Evolutionary conservation across 257 asterid genomes (phyloP).

Genomic region (Plectranthus barbatus): DNA sequence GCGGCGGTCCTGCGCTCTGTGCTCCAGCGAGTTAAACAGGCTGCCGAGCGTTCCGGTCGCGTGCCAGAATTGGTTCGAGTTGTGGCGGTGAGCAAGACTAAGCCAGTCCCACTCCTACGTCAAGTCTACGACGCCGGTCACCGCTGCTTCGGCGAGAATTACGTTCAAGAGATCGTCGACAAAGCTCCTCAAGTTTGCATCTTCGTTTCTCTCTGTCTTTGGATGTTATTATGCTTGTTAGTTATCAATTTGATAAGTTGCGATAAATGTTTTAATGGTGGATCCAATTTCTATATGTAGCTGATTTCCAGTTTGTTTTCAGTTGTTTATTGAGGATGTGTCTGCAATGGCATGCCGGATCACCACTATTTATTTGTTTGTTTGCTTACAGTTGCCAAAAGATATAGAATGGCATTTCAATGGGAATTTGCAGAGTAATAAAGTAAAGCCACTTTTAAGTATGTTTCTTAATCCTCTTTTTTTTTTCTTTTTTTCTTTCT

Average conservation of each 20-base stretch:
- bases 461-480: slow-evolving; percentile 22
- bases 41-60: slow-evolving; percentile 79
- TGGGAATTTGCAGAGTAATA: slow-evolving; percentile 96
- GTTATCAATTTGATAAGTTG: too few relatives aligned
- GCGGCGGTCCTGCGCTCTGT: slow-evolving; percentile 61
- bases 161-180: slow-evolving; percentile 71
- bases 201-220: neutral
- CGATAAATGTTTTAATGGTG: neutral
- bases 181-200: slow-evolving; percentile 76
- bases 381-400: slow-evolving; percentile 66
- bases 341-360: neutral
- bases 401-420: slow-evolving; percentile 96
- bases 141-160: slow-evolving; percentile 75
- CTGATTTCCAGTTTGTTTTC: slow-evolving; percentile 1
- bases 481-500: too few relatives aligned
- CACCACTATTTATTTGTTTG: neutral
- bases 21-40: slow-evolving; percentile 50
- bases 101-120: slow-evolving; percentile 54
- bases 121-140: slow-evolving; percentile 72
- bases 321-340: slow-evolving; percentile 2
- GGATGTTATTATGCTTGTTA: too few relatives aligned
- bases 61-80: slow-evolving; percentile 62
- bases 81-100: slow-evolving; percentile 82
- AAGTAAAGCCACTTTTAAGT: slow-evolving; percentile 88
- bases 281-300: neutral